Evolutionary conservation across 768 basidiomycete genomes (phyloP).

Genomic region (Basidioascus undulatus): DNA sequence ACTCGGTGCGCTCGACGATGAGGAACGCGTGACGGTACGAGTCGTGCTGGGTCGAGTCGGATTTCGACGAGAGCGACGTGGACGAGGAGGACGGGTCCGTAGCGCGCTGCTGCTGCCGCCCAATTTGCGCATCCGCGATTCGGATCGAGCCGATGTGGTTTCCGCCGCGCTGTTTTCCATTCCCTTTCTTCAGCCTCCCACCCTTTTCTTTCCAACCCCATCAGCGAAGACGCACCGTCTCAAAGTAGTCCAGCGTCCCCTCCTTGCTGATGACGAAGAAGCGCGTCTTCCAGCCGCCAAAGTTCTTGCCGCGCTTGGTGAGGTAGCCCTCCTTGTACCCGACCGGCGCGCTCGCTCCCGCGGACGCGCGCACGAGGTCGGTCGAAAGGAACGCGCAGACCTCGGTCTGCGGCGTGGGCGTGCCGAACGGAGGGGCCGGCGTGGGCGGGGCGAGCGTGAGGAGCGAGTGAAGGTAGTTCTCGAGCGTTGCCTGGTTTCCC

Average conservation of each 20-base stretch:
- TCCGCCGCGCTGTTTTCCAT: constrained; percentile 84
- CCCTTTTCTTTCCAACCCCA: no score
- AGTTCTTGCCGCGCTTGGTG: constrained; percentile 89
- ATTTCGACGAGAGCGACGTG: not conserved
- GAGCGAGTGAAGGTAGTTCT: constrained; percentile 63
- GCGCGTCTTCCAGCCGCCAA: constrained; percentile 81
- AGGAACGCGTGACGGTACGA: constrained; percentile 94
- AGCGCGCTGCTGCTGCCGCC: constrained; percentile 43
- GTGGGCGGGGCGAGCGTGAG: no score
- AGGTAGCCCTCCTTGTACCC: constrained; percentile 58
- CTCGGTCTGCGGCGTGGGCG: constrained; percentile 71
- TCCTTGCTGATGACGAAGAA: constrained; percentile 75
- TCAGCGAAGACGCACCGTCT: constrained; percentile 71
- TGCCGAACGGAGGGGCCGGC: no score
- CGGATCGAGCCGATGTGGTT: constrained; percentile 69
- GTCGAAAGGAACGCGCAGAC: constrained; percentile 79
- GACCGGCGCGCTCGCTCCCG: constrained; percentile 46
- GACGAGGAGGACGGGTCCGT: not conserved
- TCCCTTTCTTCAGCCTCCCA: no score
- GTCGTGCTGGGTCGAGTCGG: constrained; percentile 48
- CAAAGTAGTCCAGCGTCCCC: constrained; percentile 77
- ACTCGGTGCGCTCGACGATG: constrained; percentile 56
- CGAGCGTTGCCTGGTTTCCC: constrained; percentile 28
- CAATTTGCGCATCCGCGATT: constrained; percentile 85
- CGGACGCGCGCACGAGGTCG: constrained; percentile 53